Base-by-base conservation (phyloP, 768 basidiomycete genomes). In the Leucogyrophana mollusca region DNA sequence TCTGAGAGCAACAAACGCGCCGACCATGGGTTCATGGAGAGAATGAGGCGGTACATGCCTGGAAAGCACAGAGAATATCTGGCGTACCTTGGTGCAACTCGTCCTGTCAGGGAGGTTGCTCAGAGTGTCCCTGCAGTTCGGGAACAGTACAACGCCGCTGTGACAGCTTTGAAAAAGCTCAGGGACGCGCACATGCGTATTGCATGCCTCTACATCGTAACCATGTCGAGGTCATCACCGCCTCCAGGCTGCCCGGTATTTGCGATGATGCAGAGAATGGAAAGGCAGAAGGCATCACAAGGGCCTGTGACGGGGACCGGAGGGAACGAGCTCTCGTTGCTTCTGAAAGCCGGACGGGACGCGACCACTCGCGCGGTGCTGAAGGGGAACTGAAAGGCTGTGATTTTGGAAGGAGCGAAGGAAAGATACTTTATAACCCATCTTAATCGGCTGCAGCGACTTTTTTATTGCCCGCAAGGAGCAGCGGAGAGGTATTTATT, bases 1-100 rank as follows among this genome's bases (percentile, higher is more conserved):
- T 83, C 89, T 43, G 66, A 74, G 38, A 65, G 72, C 47, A 82
- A 90, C 62, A 83, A 79, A 67, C 78, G 65, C 56, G 86, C 76
- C 33, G 90, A 80, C 65, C 74, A 68, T 30, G 80, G 83, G 0
- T 97, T 97, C 71, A 93, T 98, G 85, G 84, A 87, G 47, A 78
- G 91, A 39, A 96, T 96, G 94, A 72, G 90, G 47, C 79, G 80
- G 17, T 98, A 98, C 69, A 98, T 98, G 95, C 94, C 95, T 0
- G 87, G 87, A 11, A 80, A 79, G 44, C 95, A 97, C 68, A 84
- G 90, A 34, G 82, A 85, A 37, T 98, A 93, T 70, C 78, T 98
- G 45, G 65, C 68, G 18, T 79, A 83, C 56, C 77, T 98, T 30
- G 71, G 78, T 2, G 67, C 72, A 10, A 72, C 76, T 43, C 82